Evolutionary conservation across 2,329 filamentous ascomycete species (phyloP).

Genomic region (Chrysoporthe austroafricana): DNA sequence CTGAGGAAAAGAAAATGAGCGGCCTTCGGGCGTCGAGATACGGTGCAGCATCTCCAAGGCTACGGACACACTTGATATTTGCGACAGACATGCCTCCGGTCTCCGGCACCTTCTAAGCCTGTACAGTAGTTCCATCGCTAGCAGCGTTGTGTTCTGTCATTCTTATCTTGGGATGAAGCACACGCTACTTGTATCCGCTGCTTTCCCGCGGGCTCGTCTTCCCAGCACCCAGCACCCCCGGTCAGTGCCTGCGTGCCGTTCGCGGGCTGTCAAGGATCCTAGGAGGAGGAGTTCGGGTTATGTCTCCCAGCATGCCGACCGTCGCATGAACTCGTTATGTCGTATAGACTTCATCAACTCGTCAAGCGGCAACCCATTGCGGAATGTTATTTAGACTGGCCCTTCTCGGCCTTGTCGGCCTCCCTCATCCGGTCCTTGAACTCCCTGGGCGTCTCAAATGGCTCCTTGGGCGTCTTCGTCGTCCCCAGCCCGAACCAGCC

Average conservation of each 20-base stretch:
- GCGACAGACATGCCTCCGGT: not conserved
- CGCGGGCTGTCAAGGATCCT: not conserved
- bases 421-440: conserved; percentile 70
- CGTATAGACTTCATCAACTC: not conserved
- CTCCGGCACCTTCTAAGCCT: not conserved
- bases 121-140: not conserved
- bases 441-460: conserved; percentile 80
- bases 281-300: too few relatives aligned
- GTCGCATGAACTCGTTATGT: conserved; percentile 1
- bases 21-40: not conserved
- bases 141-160: not conserved
- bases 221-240: not conserved
- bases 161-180: not conserved
- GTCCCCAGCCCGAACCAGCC: conserved; percentile 37
- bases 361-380: not conserved
- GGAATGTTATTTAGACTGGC: conserved; percentile 29
- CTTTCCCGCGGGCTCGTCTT: not conserved
- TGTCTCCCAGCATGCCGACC: not conserved
- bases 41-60: too few relatives aligned
- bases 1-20: not conserved
- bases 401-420: conserved; percentile 33
- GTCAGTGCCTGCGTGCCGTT: not conserved
- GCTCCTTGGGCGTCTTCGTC: conserved; percentile 18
- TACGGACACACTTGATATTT: not conserved
- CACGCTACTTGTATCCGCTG: not conserved